phyloP scores from a whole-genome alignment of 2,329 filamentous ascomycete species.

The Colletotrichum lindemuthianum region DNA sequence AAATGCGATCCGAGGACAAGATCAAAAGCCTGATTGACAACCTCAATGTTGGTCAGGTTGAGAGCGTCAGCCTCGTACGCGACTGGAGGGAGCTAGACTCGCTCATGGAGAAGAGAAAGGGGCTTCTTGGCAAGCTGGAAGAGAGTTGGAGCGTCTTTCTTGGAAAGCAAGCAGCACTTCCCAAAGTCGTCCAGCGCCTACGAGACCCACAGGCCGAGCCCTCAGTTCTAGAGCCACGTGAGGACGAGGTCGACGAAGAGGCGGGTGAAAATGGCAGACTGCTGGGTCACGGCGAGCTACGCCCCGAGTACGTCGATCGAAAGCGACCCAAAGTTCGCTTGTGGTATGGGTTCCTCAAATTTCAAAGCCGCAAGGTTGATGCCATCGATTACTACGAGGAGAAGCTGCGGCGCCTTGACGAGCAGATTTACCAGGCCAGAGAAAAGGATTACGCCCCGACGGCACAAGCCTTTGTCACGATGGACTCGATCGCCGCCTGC shows the following conservation, averaged over 20 bases:
- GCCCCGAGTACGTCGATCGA: conserved; percentile 49
- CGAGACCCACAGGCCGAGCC: conserved; percentile 38
- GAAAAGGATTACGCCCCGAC: conserved; percentile 81
- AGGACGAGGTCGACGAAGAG: conserved; percentile 52
- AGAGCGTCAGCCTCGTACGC: conserved; percentile 85
- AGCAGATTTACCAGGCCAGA: conserved; percentile 75
- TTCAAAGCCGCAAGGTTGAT: conserved; percentile 80
- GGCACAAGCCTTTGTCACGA: conserved; percentile 92
- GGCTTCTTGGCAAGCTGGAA: conserved; percentile 78
- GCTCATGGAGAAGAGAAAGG: conserved; percentile 74
- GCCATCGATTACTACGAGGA: conserved; percentile 96
- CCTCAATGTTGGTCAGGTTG: conserved; percentile 88
- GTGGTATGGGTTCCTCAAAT: conserved; percentile 79
- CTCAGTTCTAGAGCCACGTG: conserved; percentile 24
- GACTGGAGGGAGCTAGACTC: conserved; percentile 87
- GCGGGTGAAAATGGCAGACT: conserved; percentile 69
- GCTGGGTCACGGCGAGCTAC: conserved; percentile 50
- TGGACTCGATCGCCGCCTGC: conserved; percentile 91
- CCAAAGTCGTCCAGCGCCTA: conserved; percentile 45
- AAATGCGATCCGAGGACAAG: conserved; percentile 81
- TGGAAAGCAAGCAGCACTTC: conserved; percentile 59
- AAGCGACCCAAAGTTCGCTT: conserved; percentile 76
- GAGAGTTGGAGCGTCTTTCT: conserved; percentile 83
- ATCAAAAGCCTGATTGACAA: conserved; percentile 90
- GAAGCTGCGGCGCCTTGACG: conserved; percentile 81